These are phyloP conservation scores for Hysterangium stoloniferum DNA, from an alignment of 768 basidiomycete genomes.

Conservation along the genomic window DNA sequence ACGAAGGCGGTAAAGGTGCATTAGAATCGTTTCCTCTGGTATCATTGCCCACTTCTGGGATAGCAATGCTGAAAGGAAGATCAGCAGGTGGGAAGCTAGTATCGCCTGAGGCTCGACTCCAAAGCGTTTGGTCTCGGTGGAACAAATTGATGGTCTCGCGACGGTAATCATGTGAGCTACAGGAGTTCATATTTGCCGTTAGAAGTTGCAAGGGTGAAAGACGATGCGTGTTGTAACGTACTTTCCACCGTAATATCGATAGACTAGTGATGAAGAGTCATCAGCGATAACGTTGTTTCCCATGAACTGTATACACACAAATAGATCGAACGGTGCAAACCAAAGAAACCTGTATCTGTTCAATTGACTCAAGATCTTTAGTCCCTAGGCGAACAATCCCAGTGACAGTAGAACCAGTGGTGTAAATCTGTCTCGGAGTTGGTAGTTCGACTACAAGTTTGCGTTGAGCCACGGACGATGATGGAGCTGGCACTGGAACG, in stretches of 20 bases:
- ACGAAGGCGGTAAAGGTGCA: background rate
- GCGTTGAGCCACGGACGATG: no score
- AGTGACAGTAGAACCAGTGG: background rate
- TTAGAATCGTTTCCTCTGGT: background rate
- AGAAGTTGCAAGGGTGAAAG: no score
- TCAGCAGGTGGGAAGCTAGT: background rate
- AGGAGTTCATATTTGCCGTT: no score
- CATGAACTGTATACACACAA: background rate
- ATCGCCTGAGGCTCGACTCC: no score
- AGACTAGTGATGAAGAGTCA: background rate
- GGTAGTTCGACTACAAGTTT: constrained; percentile 2
- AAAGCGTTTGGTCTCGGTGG: no score
- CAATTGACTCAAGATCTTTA: background rate
- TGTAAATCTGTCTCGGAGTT: constrained; percentile 3
- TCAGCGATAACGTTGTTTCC: no score
- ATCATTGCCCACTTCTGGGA: background rate
- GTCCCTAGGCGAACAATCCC: constrained; percentile 5
- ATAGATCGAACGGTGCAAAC: constrained; percentile 1
- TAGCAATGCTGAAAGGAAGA: background rate
- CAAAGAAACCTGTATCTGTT: constrained; percentile 3
- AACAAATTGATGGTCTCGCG: no score
- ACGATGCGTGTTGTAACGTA: no score
- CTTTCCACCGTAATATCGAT: background rate
- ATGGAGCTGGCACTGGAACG: no score
- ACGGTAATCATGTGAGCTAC: no score